Conservation (phyloP, 2,329 filamentous ascomycete species). For the Trichoderma atroviride region DNA sequence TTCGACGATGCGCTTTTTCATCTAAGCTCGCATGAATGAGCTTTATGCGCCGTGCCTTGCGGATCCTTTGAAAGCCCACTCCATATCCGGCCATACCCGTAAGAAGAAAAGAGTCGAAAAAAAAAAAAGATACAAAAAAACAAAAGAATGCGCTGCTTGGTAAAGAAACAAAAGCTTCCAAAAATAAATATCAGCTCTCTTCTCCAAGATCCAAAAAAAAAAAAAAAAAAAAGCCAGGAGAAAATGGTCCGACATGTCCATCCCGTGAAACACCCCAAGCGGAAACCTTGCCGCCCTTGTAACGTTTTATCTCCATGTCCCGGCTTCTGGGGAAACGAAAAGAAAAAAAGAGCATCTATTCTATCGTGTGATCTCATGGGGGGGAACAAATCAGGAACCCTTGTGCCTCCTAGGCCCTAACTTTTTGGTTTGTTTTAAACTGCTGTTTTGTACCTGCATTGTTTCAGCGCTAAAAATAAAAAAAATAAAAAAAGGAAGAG, state of each 20-base stretch:
- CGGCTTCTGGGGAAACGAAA: background rate
- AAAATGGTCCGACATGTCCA: background rate
- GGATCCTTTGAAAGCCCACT: conserved; percentile 3
- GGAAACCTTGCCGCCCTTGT: background rate
- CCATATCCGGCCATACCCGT: conserved; percentile 8
- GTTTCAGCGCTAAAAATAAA: background rate
- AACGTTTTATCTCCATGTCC: background rate
- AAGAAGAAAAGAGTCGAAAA: background rate
- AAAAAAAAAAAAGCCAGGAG: background rate
- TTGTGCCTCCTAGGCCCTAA: background rate
- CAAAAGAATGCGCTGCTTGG: background rate
- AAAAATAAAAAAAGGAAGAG: background rate
- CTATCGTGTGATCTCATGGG: background rate
- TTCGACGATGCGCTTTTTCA: background rate
- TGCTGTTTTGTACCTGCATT: background rate
- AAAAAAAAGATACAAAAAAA: background rate
- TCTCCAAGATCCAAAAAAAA: background rate
- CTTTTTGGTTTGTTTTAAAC: background rate
- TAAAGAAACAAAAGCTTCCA: background rate
- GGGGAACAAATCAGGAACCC: background rate
- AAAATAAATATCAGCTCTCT: background rate
- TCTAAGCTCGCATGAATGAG: conserved; percentile 4
- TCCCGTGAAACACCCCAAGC: background rate
- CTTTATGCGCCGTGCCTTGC: background rate
- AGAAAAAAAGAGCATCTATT: too few relatives aligned